Conservation (phyloP, 1,139 yeast species). For the Pichia cactophila region DNA sequence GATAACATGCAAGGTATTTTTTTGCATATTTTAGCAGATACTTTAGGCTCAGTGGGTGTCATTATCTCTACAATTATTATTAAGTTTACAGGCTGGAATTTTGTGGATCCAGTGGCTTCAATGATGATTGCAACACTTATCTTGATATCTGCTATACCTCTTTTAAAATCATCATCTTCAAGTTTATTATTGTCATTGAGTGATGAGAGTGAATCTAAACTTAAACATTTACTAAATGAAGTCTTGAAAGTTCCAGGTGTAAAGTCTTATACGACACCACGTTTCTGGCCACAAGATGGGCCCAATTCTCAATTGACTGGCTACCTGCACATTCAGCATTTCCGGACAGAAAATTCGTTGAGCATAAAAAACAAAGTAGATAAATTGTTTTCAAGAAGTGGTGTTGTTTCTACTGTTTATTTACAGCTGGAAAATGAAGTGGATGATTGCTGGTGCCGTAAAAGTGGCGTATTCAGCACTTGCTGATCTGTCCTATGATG, state of each 20-base stretch:
- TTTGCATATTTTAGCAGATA: conserved; percentile 88
- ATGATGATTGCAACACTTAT: conserved; percentile 77
- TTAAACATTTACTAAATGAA: conserved; percentile 60
- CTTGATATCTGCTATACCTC: conserved; percentile 73
- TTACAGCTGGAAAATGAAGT: conserved; percentile 50
- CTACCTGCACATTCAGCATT: conserved; percentile 46
- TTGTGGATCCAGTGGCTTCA: conserved; percentile 84
- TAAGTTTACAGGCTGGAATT: conserved; percentile 39
- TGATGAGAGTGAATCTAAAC: conserved; percentile 43
- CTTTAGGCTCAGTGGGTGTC: conserved; percentile 94
- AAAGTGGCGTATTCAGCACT: conserved; percentile 23
- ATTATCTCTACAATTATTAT: conserved; percentile 74
- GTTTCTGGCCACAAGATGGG: conserved; percentile 74
- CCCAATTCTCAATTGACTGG: conserved; percentile 33
- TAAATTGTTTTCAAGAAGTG: conserved; percentile 21
- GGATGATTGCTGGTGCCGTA: conserved; percentile 52
- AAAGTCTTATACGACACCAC: conserved; percentile 75
- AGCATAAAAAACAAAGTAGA: conserved; percentile 37
- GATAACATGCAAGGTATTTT: conserved; percentile 92
- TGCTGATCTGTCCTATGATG: too few species aligned
- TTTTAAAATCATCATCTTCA: conserved; percentile 72
- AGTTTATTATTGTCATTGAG: conserved; percentile 56
- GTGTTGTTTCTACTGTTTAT: conserved; percentile 33
- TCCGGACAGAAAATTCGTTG: conserved; percentile 42
- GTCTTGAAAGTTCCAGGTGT: conserved; percentile 70